phyloP scores from a whole-genome alignment of 495 filamentous ascomycete species.

The Trichoderma reesei region DNA sequence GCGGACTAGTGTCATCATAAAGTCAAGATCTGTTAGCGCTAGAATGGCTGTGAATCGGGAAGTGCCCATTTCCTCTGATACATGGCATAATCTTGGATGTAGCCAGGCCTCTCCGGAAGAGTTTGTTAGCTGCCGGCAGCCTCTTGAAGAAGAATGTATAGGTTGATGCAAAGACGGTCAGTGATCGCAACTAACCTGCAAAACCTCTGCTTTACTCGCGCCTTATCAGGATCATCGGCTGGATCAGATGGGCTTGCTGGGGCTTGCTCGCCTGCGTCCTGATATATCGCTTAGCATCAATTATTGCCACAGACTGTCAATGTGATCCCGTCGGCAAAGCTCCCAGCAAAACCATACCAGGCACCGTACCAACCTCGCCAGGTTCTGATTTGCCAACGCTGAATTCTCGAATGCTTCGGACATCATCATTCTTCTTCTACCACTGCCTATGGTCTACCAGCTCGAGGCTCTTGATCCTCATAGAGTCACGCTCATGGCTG shows the following conservation, averaged over 20 bases:
- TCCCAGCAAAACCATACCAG: background rate
- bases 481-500: slow-evolving; percentile 25
- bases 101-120: background rate
- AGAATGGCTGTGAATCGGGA: background rate
- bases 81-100: background rate
- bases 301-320: background rate
- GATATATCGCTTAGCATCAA: background rate
- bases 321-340: background rate
- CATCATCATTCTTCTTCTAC: slow-evolving; percentile 25
- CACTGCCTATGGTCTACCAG: slow-evolving; percentile 25
- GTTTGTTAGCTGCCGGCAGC: too few relatives aligned
- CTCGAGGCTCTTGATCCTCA: slow-evolving; percentile 24
- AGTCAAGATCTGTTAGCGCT: background rate
- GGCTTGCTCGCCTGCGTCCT: background rate
- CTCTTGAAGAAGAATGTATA: too few relatives aligned
- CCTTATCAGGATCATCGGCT: background rate
- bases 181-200: background rate
- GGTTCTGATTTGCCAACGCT: slow-evolving; percentile 19
- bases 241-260: background rate
- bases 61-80: too few relatives aligned
- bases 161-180: background rate
- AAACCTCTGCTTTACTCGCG: slow-evolving; percentile 1
- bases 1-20: background rate
- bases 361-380: slow-evolving; percentile 1
- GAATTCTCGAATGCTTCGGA: slow-evolving; percentile 37